Evolutionary conservation across 192 early-diverging fungal genomes (phyloP), one percentile per base, ranked within the genome.

Genomic region (Backusella parvicylindrica): DNA sequence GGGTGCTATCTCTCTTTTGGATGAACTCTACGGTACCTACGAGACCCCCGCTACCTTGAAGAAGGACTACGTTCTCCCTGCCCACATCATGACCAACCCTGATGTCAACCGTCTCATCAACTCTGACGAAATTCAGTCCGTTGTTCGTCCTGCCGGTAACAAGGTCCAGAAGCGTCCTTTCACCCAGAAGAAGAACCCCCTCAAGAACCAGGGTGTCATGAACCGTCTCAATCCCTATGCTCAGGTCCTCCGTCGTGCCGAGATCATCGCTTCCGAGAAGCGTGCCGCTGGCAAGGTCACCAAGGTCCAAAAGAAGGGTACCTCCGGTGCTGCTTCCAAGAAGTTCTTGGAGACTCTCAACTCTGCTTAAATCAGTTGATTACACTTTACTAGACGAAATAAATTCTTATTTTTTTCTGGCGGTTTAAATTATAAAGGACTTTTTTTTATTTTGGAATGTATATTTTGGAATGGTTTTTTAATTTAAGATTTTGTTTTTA

Each of bases 101-200:
- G 98, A 99, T 89, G 89, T 99, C 71, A 86, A 92, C 75, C 92
- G 96, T 83, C 82, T 99, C 78, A 98, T 99, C 85, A 95, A 96
- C 89, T 98, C 96, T 75, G 90, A 91, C 79, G 96, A 98, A 89
- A 90, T 99, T 82, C 98, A 99, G 88, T 90, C 93, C 74, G 94
- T 96, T 71, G 90, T 97, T 77, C 90, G 92, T 71, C 85, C 92
- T 77, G 95, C 96, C 66, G 93, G 94, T 71, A 75, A 89, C 78
- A 82, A 89, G 82, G 74, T 85, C 83, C 89, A 88, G 87, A 94
- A 94, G 90, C 93, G 97, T 79, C 96, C 98, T 31, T 96, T 89
- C 92, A 90, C 92, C 77, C 95, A 97, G 88, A 96, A 98, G 93
- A 98, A 98, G 95, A 99, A 99, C 96, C 96, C 96, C 64, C 92